Conservation (phyloP, 2,329 filamentous ascomycete species). For the Geosmithia morbida region DNA sequence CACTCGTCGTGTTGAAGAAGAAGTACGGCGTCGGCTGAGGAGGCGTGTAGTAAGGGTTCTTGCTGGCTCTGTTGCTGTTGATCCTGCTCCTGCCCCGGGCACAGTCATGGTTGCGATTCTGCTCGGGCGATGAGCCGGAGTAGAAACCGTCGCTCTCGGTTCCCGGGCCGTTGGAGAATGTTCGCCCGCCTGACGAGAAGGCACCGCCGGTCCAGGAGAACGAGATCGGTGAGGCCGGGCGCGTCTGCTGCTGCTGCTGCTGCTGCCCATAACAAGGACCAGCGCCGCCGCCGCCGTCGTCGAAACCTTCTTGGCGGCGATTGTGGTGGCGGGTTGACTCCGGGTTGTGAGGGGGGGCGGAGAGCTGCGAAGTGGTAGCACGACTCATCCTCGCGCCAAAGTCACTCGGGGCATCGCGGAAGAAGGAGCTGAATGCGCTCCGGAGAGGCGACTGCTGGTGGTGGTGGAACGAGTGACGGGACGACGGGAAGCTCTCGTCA, state of each 20-base stretch:
- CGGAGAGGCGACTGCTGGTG: neutral
- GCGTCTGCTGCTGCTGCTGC: conserved; percentile 2
- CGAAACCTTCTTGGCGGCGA: conserved; percentile 11
- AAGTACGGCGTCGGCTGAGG: neutral
- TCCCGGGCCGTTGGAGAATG: neutral
- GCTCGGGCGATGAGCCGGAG: no score
- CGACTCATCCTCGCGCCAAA: conserved; percentile 2
- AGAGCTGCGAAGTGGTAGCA: neutral
- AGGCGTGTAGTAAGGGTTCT: conserved; percentile 4
- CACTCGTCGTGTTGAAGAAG: neutral
- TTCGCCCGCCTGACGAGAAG: neutral
- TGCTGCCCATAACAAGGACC: neutral
- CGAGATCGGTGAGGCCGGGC: neutral
- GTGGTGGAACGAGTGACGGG: neutral
- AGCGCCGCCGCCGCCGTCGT: neutral
- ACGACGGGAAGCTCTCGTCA: neutral
- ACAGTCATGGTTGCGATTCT: no score
- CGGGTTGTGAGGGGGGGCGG: neutral
- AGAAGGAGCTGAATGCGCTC: conserved; percentile 2
- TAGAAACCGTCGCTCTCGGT: neutral
- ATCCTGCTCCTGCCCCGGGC: neutral
- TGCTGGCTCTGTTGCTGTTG: no score
- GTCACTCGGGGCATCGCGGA: neutral
- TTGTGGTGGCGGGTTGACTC: neutral
- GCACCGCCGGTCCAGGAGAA: neutral